Evolutionary conservation across 2,329 filamentous ascomycete species (phyloP).

Genomic region (Penicillium aurantiogriseum): DNA sequence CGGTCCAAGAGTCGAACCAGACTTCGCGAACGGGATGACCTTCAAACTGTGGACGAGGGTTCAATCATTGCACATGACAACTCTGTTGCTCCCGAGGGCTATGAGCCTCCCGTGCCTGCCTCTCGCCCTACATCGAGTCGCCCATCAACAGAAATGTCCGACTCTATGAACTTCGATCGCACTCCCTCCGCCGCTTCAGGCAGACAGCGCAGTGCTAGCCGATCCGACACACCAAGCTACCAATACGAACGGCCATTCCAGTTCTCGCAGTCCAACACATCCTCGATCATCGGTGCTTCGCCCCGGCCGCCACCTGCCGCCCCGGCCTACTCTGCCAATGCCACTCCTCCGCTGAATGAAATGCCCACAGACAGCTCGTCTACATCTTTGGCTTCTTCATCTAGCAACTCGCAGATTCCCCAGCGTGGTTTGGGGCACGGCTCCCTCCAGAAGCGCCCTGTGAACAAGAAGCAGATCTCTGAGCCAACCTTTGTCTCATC

Average conservation of each 20-base stretch:
- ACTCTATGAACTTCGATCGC: conserved; percentile 33
- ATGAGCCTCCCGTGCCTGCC: conserved; percentile 22
- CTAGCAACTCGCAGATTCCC: conserved; percentile 22
- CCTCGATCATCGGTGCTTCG: conserved; percentile 39
- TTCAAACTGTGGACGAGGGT: conserved; percentile 52
- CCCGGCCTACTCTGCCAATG: conserved; percentile 50
- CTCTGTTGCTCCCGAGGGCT: conserved; percentile 26
- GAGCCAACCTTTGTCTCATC: conserved; percentile 55
- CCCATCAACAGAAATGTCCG: conserved; percentile 37
- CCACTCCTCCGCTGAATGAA: conserved; percentile 54
- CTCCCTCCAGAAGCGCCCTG: conserved; percentile 53
- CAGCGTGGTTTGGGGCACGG: conserved; percentile 32
- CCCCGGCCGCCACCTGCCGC: conserved; percentile 48
- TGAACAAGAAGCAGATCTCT: conserved; percentile 62
- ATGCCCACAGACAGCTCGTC: conserved; percentile 45
- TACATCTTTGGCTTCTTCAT: conserved; percentile 27
- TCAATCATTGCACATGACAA: conserved; percentile 33
- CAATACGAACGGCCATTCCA: conserved; percentile 36
- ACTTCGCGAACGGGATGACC: conserved; percentile 55
- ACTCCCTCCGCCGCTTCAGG: conserved; percentile 42
- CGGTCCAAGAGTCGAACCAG: conserved; percentile 55
- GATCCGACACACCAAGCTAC: conserved; percentile 35
- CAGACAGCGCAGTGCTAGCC: conserved; percentile 41
- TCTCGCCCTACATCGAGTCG: conserved; percentile 38
- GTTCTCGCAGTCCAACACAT: conserved; percentile 26